A percentile compares a stretch with the other conserved stretches of the same genome.
phyloP scores from a whole-genome alignment of 2,329 filamentous ascomycete genomes.

The Penicillium sp. region DNA sequence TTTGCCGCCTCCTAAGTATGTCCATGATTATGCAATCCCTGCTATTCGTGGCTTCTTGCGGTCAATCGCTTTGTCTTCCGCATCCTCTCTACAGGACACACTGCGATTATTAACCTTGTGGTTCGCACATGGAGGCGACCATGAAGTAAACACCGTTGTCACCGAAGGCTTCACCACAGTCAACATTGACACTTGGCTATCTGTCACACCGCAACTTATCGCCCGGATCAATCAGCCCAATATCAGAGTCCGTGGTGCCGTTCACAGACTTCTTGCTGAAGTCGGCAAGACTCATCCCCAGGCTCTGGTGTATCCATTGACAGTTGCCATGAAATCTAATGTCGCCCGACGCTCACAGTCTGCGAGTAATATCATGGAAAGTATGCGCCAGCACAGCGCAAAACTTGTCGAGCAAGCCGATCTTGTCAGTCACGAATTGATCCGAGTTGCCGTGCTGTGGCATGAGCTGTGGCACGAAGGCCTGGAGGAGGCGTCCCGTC shows the following conservation, averaged over 20 bases:
- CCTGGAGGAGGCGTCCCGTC: conserved; percentile 89
- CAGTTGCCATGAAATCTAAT: conserved; percentile 97
- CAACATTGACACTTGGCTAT: conserved; percentile 96
- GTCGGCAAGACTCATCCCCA: conserved; percentile 94
- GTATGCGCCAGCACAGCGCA: conserved; percentile 92
- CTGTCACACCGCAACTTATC: conserved; percentile 96
- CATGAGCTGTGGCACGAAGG: conserved; percentile 99
- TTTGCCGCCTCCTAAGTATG: conserved; percentile 64
- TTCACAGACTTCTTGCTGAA: conserved; percentile 89
- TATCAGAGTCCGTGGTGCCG: conserved; percentile 80
- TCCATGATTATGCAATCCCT: conserved; percentile 88
- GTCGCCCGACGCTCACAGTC: conserved; percentile 82
- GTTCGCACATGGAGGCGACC: conserved; percentile 89
- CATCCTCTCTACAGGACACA: conserved; percentile 93
- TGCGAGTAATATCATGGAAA: conserved; percentile 94
- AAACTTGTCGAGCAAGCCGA: conserved; percentile 93
- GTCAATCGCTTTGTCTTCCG: conserved; percentile 88
- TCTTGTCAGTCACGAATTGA: conserved; percentile 92
- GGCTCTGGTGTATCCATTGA: conserved; percentile 93
- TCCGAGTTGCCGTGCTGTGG: conserved; percentile 95
- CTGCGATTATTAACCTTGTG: conserved; percentile 89
- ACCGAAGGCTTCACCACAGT: conserved; percentile 89
- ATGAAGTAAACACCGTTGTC: conserved; percentile 85
- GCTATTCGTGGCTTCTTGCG: conserved; percentile 96
- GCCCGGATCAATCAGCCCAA: conserved; percentile 97